Evolutionary conservation across 768 basidiomycete species (phyloP).

Genomic region (Auricularia sp.): DNA sequence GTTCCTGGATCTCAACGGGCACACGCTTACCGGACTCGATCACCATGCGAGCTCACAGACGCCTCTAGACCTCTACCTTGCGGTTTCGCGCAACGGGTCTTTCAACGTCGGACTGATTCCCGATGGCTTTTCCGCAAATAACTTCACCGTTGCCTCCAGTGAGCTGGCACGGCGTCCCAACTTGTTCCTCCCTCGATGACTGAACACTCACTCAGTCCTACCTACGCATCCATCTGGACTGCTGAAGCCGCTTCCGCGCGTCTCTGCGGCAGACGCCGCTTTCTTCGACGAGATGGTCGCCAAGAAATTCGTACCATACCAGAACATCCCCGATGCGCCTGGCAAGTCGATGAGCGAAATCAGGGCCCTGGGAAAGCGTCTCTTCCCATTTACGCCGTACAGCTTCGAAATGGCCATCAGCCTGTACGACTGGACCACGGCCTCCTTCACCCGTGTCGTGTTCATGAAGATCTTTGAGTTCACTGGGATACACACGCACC

Average conservation of each 20-base stretch:
- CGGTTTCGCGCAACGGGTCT: neutral
- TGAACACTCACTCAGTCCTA: neutral
- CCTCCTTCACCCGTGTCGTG: slow-evolving; percentile 8
- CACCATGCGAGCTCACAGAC: neutral
- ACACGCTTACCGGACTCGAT: neutral
- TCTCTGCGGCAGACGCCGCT: neutral
- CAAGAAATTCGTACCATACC: neutral
- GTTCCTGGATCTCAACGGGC: neutral
- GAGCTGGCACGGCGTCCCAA: too few relatives aligned
- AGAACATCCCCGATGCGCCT: neutral
- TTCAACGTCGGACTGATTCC: neutral
- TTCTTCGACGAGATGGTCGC: neutral
- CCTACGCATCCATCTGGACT: neutral
- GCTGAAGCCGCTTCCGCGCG: neutral
- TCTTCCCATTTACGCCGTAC: slow-evolving; percentile 8
- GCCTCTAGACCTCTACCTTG: neutral
- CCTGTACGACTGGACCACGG: neutral
- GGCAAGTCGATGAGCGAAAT: neutral
- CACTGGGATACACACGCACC: slow-evolving; percentile 1
- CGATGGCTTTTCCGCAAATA: too few relatives aligned
- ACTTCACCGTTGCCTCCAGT: too few relatives aligned
- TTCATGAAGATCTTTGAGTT: slow-evolving; percentile 10
- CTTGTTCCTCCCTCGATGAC: neutral
- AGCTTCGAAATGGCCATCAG: slow-evolving; percentile 7
- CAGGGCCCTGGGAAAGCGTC: neutral